Base-by-base conservation (phyloP, 176 grass and related monocot species). In the Oryza glaberrima region DNA sequence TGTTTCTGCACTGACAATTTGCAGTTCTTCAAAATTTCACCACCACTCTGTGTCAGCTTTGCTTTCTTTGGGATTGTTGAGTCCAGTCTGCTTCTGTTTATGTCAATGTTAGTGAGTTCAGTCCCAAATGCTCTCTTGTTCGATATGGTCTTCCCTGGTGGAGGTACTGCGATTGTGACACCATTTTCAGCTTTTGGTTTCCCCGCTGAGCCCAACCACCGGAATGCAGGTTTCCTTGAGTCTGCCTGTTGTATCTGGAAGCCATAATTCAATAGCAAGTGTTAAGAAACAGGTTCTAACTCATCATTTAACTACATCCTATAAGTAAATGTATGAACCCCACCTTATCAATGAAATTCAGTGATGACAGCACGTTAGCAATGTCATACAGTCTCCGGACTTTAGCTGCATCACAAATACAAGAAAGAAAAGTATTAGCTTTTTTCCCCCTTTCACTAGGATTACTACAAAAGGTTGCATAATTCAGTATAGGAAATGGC, bases 381-480 rank as follows among this genome's bases (percentile, higher is more conserved):
- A 98, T 98, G 81, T 98, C 95, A 77, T 98, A 98, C 36, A 98
- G 67, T 66, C 95, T 90, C 51, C 95, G 82, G 20, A 98, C 93
- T 81, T 93, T 98, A 79, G 92, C 92, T 98, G 90, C 44, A 77
- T 72, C 84, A 47, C 9, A 12, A 67, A 67, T 65, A 58, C 4
- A 72, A 26, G 35, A 20, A n/a, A 64, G 11, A 68, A 60, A 6
- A 67, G 25, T 26, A 58, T 82, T 23, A 82, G 58, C 25, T 0
- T 49, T 67, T 56, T 23, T 4, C 61, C 28, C 28, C 28, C 28
- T 51, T 70, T 3, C 6, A 28, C 22, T 45, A 34, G 12, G 23
- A 9, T 45, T 45, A 7, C 9, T 54, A 26, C 20, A 22, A 52
- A 66, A 2, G 13, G 40, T 10, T 75, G 0, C 43, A 54, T 9